Evolutionary conservation across 78 protist genomes (phyloP).

Genomic region (Dictyostelium firmibasis): DNA sequence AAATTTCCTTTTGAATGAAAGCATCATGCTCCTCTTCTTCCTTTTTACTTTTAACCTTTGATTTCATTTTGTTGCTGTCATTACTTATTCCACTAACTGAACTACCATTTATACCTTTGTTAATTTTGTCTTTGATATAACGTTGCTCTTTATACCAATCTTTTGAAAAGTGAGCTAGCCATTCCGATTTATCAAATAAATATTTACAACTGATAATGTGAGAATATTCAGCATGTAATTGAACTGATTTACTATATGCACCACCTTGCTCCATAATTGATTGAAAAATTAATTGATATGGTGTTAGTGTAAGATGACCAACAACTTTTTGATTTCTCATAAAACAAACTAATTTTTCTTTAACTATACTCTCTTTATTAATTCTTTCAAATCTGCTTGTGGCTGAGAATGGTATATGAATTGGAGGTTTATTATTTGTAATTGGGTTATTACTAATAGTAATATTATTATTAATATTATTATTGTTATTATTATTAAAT

Average conservation of each 20-base stretch:
- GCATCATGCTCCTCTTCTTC: constrained; percentile 28
- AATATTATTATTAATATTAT: background rate
- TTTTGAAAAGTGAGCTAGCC: constrained; percentile 60
- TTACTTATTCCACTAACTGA: background rate
- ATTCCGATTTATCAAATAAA: constrained; percentile 42
- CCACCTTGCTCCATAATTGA: background rate
- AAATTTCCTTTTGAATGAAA: constrained; percentile 48
- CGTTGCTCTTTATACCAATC: constrained; percentile 72
- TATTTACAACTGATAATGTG: constrained; percentile 69
- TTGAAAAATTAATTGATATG: constrained; percentile 51
- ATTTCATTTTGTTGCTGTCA: background rate
- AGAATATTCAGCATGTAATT: constrained; percentile 35
- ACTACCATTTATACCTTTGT: background rate
- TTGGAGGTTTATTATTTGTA: background rate
- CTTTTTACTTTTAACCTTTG: background rate
- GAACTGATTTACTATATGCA: background rate
- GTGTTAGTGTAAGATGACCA: constrained; percentile 56
- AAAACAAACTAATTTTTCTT: constrained; percentile 62
- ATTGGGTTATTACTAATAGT: background rate
- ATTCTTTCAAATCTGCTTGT: constrained; percentile 18
- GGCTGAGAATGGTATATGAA: background rate
- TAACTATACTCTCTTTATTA: constrained; percentile 34
- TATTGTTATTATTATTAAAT: background rate
- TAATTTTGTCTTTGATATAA: constrained; percentile 24
- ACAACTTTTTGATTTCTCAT: constrained; percentile 19